Evolutionary conservation across 106 monocot species (phyloP), one percentile per base, ranked within the genome.

Genomic region (Phalaenopsis equestris): DNA sequence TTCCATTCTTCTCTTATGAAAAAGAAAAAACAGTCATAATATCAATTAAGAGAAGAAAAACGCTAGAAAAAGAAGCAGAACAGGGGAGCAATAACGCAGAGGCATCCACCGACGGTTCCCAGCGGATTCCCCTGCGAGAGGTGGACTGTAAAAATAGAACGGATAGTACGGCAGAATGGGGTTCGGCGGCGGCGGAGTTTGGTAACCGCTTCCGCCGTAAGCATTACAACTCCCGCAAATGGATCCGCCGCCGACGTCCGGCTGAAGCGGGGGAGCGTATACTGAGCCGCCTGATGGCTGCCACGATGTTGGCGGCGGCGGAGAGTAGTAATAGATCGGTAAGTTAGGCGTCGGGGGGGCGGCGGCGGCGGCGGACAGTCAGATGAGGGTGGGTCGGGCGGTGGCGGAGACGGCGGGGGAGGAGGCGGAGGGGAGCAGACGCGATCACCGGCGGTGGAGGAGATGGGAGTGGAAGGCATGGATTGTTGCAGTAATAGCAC

Each of bases 361-460:
- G 87, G 81, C 14, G 84, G 80, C 43, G 81, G 82, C 82, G 11
- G 82, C 84, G 11, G 89, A 18, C 58, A 77, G 8, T 19, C 45
- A 30, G 12, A 41, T n/a, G 67, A 17, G 52, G 77, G 47, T 37
- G 83, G 73, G 2, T 88, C 58, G 24, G 82, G 67, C 5, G 83
- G 83, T 30, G 83, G 83, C 6, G 79, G 86, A 6, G 87, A 49
- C 1, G 81, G 80, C 10, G 87, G 85, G 30, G 30, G 30, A 7
- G 87, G 86, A 1, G 93, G 87, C 6, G 91, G 91, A 6, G 91
- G 86, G 0, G 90, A 86, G 23, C 84, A 47, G 80, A 21, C 36
- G 48, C 36, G 48, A 45, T 75, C 76, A 78, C 73, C 82, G 61
- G 76, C 72, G 48, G 82, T 42, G 55, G 83, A 0, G 83, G 83